These are phyloP conservation scores for Paecilomyces fulvus DNA, from an alignment of 2,329 filamentous ascomycete genomes.

Conservation along the genomic window DNA sequence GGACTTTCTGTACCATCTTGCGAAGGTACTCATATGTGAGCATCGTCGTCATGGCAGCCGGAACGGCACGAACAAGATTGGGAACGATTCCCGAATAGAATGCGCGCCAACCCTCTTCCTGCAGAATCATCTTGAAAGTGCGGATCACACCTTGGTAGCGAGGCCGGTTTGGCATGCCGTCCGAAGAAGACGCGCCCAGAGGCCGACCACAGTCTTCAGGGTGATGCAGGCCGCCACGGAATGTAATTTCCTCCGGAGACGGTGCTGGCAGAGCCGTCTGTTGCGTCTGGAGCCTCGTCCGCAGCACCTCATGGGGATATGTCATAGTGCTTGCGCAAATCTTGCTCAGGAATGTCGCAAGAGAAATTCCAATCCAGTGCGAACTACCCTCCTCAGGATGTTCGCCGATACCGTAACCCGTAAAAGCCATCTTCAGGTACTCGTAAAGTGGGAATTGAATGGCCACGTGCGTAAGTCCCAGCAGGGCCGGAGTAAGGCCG, in stretches of 20 bases:
- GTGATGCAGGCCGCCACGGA: constrained; percentile 31
- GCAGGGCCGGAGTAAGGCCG: constrained; percentile 79
- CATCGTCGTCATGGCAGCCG: constrained; percentile 94
- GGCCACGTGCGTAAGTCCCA: constrained; percentile 89
- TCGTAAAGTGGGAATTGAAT: constrained; percentile 97
- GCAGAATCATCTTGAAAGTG: constrained; percentile 76
- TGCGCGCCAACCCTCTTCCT: constrained; percentile 88
- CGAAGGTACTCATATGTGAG: constrained; percentile 82
- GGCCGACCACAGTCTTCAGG: constrained; percentile 39
- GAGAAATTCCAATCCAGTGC: constrained; percentile 76
- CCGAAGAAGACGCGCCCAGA: constrained; percentile 40
- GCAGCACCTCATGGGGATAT: constrained; percentile 93
- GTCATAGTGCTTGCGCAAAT: constrained; percentile 89
- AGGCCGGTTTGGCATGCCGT: constrained; percentile 47
- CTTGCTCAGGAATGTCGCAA: constrained; percentile 88
- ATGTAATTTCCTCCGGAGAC: constrained; percentile 45
- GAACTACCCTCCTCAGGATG: constrained; percentile 52
- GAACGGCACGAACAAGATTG: constrained; percentile 93
- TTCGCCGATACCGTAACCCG: constrained; percentile 78
- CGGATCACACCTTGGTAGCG: constrained; percentile 69
- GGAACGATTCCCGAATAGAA: constrained; percentile 97
- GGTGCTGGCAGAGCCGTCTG: constrained; percentile 51
- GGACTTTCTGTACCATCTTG: constrained; percentile 45
- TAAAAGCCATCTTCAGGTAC: constrained; percentile 82
- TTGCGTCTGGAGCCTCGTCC: constrained; percentile 89